Evolutionary conservation across 73 alveolate genomes (phyloP), one percentile per base, ranked within the genome.

Genomic region (Paramecium tetraurelia): DNA sequence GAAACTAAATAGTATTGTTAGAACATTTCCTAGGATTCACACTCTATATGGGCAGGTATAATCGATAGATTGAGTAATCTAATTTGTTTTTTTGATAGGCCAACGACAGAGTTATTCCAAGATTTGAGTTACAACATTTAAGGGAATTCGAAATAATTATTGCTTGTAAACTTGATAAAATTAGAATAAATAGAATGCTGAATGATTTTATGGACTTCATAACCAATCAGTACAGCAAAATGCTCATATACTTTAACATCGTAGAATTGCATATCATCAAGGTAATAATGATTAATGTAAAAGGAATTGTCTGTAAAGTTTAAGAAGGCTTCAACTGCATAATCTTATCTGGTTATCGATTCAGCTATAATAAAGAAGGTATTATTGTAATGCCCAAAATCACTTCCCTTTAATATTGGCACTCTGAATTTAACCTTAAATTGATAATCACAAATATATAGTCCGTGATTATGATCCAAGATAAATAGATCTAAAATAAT

Each of bases 301-400:
- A 2, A 75, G 11, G 87, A 31, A 31, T 75, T 33, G 12, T 75
- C 59, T 9, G 87, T 36, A 7, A 33, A 36, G 22, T 75, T 75
- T 36, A 75, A 44, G 29, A 75, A 75, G 33, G 38, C 57, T 40
- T 75, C 87, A 75, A 36, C 59, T 75, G 59, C 87, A 40, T 75
- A 75, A 75, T 75, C 87, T 75, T 75, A 40, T 18, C 48, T 75
- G 3, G 57, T 75, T 3, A 75, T 75, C 1, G 87, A 33, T 75
- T 75, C 87, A 29, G 87, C 87, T 21, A 75, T 20, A 21, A 75
- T 36, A 40, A 75, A 75, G 35, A 75, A 75, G 8, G 87, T 75
- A 20, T 75, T 75, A 14, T 36, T 36, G 22, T 75, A 75, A 75
- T 36, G 59, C 4, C 48, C 87, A 75, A 75, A 75, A 36, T 75